Conservation (phyloP, 208 protist genomes). For the Trichomonas tenax region DNA sequence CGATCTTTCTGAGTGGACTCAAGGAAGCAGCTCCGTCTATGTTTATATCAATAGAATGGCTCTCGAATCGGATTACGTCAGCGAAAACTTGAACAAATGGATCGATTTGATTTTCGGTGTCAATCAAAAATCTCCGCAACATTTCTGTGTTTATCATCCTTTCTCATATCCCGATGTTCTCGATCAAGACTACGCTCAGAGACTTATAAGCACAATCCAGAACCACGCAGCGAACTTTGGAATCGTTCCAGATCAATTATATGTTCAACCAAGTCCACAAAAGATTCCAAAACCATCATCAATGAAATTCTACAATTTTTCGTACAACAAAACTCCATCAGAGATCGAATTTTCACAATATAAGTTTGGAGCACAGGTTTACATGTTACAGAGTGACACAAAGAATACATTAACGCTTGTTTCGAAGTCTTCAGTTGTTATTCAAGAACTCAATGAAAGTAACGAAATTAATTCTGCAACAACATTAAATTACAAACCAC, state of each 20-base stretch:
- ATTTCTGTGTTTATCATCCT: not conserved
- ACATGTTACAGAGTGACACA: no score
- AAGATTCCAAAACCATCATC: no score
- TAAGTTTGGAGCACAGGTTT: no score
- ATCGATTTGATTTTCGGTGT: slow-evolving; percentile 89
- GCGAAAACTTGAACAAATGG: slow-evolving; percentile 71
- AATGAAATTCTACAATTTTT: no score
- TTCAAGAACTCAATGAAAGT: no score
- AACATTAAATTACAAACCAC: no score
- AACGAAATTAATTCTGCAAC: no score
- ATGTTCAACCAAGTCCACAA: not conserved
- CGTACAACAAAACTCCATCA: no score
- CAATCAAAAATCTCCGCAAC: not conserved
- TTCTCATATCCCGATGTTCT: not conserved
- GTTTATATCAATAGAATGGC: slow-evolving; percentile 33
- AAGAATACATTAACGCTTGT: no score
- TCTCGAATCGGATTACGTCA: slow-evolving; percentile 53
- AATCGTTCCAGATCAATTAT: not conserved
- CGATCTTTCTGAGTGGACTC: slow-evolving; percentile 36
- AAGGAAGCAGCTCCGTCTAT: slow-evolving; percentile 21
- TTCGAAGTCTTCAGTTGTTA: no score
- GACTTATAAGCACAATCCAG: not conserved
- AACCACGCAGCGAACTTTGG: not conserved
- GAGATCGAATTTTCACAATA: no score
- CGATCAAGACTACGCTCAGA: not conserved